Evolutionary conservation across 306 rosid species (phyloP).

Genomic region (Inga leiocalycina): DNA sequence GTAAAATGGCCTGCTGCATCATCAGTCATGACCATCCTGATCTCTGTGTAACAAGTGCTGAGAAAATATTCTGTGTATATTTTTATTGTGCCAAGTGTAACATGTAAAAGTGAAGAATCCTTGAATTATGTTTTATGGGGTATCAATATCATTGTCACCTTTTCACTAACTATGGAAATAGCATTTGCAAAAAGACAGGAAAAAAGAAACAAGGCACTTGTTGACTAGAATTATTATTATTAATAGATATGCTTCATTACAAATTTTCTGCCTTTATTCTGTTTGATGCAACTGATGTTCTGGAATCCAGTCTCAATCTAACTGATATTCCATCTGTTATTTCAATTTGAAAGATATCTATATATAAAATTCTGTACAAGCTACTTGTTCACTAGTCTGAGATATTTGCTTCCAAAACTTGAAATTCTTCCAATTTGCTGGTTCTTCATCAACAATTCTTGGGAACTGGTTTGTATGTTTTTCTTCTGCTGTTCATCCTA

Average conservation of each 20-base stretch:
- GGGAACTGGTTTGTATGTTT: constrained; percentile 42
- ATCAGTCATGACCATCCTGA: constrained; percentile 12
- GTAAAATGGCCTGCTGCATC: constrained; percentile 10
- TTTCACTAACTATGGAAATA: neutral
- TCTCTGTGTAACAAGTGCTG: constrained; percentile 11
- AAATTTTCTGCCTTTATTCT: neutral
- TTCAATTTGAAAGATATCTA: neutral
- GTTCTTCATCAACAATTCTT: constrained; percentile 43
- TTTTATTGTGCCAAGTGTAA: constrained; percentile 6
- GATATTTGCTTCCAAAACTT: neutral
- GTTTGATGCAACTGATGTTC: neutral
- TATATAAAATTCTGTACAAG: neutral
- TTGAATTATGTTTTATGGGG: neutral
- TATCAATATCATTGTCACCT: neutral
- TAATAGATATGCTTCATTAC: constrained; percentile 5
- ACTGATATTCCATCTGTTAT: neutral
- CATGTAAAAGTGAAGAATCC: constrained; percentile 3
- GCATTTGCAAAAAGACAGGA: neutral
- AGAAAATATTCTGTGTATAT: constrained; percentile 33
- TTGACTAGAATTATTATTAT: neutral
- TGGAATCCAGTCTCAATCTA: neutral
- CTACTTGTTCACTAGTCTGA: neutral
- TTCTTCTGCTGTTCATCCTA: constrained; percentile 38
- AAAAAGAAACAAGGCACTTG: too few species aligned
- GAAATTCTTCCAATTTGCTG: neutral